Evolutionary conservation across 495 filamentous ascomycete species (phyloP), one percentile per base, ranked within the genome.

Genomic region (Tricharina praecox): DNA sequence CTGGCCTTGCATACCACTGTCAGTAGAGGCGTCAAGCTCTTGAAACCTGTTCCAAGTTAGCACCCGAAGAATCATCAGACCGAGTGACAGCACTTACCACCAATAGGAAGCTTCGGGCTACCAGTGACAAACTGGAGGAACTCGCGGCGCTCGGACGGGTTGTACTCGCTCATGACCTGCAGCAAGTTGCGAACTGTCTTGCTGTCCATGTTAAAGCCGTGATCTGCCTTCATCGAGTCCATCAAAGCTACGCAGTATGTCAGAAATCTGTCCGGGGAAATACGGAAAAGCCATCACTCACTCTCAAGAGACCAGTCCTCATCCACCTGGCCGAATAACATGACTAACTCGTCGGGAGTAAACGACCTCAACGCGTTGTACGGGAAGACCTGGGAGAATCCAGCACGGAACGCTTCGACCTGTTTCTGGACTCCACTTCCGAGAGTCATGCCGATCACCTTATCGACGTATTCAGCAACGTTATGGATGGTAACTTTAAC

Each of bases 211-310:
- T 96, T 96, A 69, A 85, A 99, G 3, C 92, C 92, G 61, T 99
- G 92, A 58, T 99, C 92, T n/a, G 92, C 92, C 68, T 96, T 99
- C 65, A 99, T 86, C 1, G 88, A 94, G 60, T 99, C 92, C 75
- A 88, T 93, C 20, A 97, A 71, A 30, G 90, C 84, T 92, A 58
- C 4, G 53, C 57, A 23, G 34, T 16, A 52, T 43, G 45, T 64
- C 47, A 65, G 51, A 24, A 37, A 46, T 13, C 2, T 18, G 50
- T 60, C 47, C 50, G 10, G 13, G 30, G 19, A n/a, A 47, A 37
- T 11, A 37, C 13, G 28, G 20, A 34, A 13, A 9, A 40, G 11
- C 32, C 34, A 32, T 28, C 50, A 67, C 82, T 76, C 74, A 87
- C 83, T 96, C 63, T 96, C 92, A 49, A 96, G 77, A 20, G 82